These are phyloP conservation scores for Acanthamoeba lenticulata DNA, from an alignment of 208 protist genomes.

Conservation along the genomic window DNA sequence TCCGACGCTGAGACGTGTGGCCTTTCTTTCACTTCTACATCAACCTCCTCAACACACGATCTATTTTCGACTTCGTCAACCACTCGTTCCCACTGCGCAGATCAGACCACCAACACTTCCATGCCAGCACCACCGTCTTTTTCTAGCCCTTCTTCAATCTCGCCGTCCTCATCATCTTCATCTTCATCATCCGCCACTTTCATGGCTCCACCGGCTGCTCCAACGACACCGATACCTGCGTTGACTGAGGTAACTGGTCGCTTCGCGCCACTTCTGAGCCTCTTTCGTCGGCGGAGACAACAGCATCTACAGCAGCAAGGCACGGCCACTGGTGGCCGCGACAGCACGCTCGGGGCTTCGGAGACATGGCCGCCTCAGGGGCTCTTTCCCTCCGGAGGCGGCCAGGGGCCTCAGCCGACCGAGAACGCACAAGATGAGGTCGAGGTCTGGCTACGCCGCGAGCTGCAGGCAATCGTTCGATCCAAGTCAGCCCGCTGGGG, in stretches of 20 bases:
- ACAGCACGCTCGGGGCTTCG: background rate
- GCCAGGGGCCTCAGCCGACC: background rate
- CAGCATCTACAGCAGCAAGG: background rate
- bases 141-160: background rate
- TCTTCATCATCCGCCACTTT: background rate
- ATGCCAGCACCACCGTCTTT: background rate
- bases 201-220: background rate
- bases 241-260: background rate
- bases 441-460: background rate
- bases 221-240: background rate
- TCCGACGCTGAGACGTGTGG: background rate
- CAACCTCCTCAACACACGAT: too few species aligned
- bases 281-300: background rate
- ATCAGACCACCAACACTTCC: too few species aligned
- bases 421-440: background rate
- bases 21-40: background rate
- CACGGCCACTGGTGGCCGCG: background rate
- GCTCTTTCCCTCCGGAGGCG: background rate
- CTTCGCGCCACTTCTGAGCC: background rate
- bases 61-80: background rate
- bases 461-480: background rate
- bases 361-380: constrained; percentile 22
- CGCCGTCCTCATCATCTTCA: background rate
- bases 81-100: background rate
- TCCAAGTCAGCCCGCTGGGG: background rate